Percentiles rank a stretch among this genome's conserved stretches.
These are phyloP conservation scores for Blastobotrys chiropterorum DNA, from an alignment of 805 yeast genomes.

Conservation along the genomic window DNA sequence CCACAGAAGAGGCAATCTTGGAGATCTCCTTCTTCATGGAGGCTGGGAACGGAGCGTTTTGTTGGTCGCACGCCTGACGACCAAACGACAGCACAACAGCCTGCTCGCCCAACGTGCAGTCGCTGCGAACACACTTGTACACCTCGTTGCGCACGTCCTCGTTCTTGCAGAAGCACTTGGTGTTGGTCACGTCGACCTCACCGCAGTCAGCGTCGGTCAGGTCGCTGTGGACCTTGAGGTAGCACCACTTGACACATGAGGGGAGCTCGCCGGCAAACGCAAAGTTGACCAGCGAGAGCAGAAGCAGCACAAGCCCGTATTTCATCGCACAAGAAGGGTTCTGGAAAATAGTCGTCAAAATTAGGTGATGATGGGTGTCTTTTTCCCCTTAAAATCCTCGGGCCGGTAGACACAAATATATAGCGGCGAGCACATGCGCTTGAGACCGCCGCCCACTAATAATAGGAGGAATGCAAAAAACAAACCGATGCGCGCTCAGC, in stretches of 20 bases:
- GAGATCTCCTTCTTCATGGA: background rate
- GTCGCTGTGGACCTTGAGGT: background rate
- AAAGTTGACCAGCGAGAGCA: background rate
- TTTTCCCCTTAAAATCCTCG: too few relatives aligned
- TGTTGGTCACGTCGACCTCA: background rate
- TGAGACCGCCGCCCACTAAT: too few relatives aligned
- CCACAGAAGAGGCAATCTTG: background rate
- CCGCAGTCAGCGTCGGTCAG: background rate
- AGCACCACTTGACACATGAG: background rate
- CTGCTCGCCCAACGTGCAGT: background rate
- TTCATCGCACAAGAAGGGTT: too few relatives aligned
- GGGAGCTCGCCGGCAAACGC: background rate
- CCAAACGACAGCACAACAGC: background rate
- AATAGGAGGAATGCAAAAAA: too few relatives aligned
- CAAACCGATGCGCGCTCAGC: too few relatives aligned
- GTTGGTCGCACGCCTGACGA: background rate
- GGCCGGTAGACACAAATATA: too few relatives aligned
- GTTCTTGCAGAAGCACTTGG: background rate
- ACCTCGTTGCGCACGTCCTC: background rate
- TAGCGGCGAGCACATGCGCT: too few relatives aligned
- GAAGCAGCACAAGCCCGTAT: background rate
- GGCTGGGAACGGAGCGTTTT: background rate
- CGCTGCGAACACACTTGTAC: background rate
- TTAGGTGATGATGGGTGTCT: background rate
- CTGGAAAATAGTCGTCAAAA: too few relatives aligned